Evolutionary conservation across 176 grass and related monocot genomes (phyloP), one percentile per base, ranked within the genome.

Genomic region (Calamus simplicifolius): DNA sequence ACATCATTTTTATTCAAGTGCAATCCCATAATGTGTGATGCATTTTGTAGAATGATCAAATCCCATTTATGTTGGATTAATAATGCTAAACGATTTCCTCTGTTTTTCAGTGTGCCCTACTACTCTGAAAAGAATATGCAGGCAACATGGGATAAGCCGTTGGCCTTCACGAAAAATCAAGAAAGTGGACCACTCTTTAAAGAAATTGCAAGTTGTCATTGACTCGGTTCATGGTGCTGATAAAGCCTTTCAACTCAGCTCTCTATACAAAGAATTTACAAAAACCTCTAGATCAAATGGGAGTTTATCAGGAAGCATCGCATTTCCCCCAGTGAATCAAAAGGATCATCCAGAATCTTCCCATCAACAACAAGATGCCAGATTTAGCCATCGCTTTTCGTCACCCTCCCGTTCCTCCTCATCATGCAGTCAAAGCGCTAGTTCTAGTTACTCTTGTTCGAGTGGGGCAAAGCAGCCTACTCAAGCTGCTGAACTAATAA

Each of bases 121-220:
- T 23, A 97, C 92, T 72, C 92, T 97, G 28, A 97, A 97, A 80
- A 91, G 92, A 91, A 97, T 97, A 85, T 97, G 92, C 79, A 76
- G 92, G 71, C 84, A 85, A 48, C 87, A 97, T 51, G 92, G 92
- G 25, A 97, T 97, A 88, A 80, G 58, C 23, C 84, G 93, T 10
- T 97, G 93, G 93, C 93, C 93, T 54, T 91, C 93, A 7, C 72
- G 93, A 25, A 97, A 91, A 58, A 88, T 97, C 56, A 97, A 97
- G 82, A 97, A 92, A 72, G 87, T 97, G 70, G 87, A 97, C 52
- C 93, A 92, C 57, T 97, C 93, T 61, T 74, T 91, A 73, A 88
- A 73, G 66, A 97, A 85, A 74, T 73, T 92, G 61, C 93, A 92
- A 68, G 69, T 82, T 26, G 85, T 92, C 59, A 97, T 97, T 57